Evolutionary conservation across 1,284 basidiomycete genomes (phyloP), one percentile per base, ranked within the genome.

Genomic region (Ganoderma resinaceum): DNA sequence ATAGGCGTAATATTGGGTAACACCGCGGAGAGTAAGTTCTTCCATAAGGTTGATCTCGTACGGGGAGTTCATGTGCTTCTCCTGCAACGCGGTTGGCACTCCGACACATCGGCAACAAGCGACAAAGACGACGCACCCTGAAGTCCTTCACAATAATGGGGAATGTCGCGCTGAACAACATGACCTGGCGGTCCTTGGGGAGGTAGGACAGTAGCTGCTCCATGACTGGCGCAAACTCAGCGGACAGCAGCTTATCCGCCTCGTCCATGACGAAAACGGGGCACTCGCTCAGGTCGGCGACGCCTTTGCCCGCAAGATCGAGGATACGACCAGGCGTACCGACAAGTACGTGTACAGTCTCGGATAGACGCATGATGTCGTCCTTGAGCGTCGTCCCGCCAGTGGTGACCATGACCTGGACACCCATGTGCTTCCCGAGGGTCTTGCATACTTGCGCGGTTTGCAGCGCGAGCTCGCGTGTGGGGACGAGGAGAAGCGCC

Each of bases 1-100:
- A 80, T 96, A 99, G 74, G 97, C 97, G 80, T 99, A 99, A 82
- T 98, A 99, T 86, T 99, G 97, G 37, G 97, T 99, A 65, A 99
- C 98, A 87, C 97, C 97, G 76, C 95, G 95, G 66, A 99, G 86
- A 43, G 97, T 99, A 73, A 99, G 91, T 87, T 99, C 97, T 78
- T 99, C 98, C 98, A 99, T 99, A 80, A 99, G 91, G 83, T 99
- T 99, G 84, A 99, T 98, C 82, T 98, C 96, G 82, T 98, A 94
- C 9, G 97, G 96, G 73, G 93, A 91, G 72, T 90, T 91, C 97
- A 99, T 99, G 85, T 99, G 95, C 82, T 98, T 97, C 79, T 98
- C 97, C 95, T 97, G 74, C 52, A 59, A 26, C 46, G 18, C 29
- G n/a, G 52, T 75, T 59, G 67, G 69, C 57, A 64, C 42, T n/a